These are phyloP conservation scores for Citrus australasica DNA, from an alignment of 345 rosid genomes.

Conservation along the genomic window DNA sequence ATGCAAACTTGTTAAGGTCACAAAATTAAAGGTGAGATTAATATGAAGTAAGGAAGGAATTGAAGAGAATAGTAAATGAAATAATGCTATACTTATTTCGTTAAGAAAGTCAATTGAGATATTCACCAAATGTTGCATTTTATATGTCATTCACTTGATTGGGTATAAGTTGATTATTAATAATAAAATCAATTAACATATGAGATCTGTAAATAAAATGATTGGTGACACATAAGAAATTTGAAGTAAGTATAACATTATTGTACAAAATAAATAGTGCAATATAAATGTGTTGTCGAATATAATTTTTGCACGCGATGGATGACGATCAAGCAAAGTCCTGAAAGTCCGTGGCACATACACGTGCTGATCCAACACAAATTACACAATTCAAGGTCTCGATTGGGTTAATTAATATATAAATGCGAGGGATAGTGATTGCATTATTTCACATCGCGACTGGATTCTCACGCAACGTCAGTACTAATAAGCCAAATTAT, in stretches of 20 bases:
- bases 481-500: not conserved
- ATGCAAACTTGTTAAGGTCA: no score
- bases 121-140: no score
- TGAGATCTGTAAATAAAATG: no score
- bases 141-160: no score
- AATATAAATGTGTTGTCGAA: not conserved
- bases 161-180: no score
- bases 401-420: conserved; percentile 16
- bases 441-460: conserved; percentile 14
- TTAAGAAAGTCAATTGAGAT: no score
- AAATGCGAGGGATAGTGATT: not conserved
- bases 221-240: no score
- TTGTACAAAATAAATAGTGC: not conserved
- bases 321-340: conserved; percentile 15
- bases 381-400: conserved; percentile 29
- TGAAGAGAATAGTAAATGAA: not conserved
- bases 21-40: not conserved
- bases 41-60: not conserved
- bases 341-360: conserved; percentile 33
- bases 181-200: no score
- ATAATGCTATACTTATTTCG: no score
- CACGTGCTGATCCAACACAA: conserved; percentile 42
- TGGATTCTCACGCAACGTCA: conserved; percentile 46
- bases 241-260: not conserved
- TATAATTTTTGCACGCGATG: not conserved